Base-by-base conservation (phyloP, 495 filamentous ascomycete genomes). In the Daldinia childiae region DNA sequence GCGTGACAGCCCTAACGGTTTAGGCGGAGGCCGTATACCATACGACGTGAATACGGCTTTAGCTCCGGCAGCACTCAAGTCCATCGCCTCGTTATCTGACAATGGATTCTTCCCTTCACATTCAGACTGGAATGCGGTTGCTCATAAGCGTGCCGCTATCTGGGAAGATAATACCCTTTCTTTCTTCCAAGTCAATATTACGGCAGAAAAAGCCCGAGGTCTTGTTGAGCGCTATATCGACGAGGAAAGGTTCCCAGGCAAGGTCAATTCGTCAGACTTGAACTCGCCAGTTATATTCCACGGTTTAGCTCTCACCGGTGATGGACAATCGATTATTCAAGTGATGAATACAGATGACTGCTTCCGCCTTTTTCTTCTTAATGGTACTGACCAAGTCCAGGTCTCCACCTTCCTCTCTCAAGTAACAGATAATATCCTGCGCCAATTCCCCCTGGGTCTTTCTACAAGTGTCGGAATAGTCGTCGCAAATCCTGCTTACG, bases 1-100 rank as follows among this genome's bases (percentile, higher is more conserved):
- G 89, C 79, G 89, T 72, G 89, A 90, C 55, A 87, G 83, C 60
- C 82, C 75, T 14, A 87, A 86, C 52, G 88, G 89, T 5, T 81
- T 90, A 38, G 89, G 89, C 9, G 87, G 87, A 27, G 89, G 88
- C 19, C 83, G 87, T 6, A 86, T 90, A 48, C 89, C 89, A 0
- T 90, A 86, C 75, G 87, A 90, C 66, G 89, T 91, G 15, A 91
- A 90, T 66, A 87, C 87, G 7, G 89, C 87, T 24, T 76, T 91
- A 4, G 85, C 85, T 0, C 89, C 89, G 1, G 88, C 89, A 15
- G 88, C 86, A 15, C 79, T 91, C 1, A 82, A 84, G 4, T 80
- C 88, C 6, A 89, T 90, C 58, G 83, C 84, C 17, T 76, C 80
- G 6, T 79, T 91, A 14, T 77, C 87, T 1, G 72, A 63, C 8